Conservation (phyloP, 495 filamentous ascomycete genomes). For the Talaromyces stipitatus region DNA sequence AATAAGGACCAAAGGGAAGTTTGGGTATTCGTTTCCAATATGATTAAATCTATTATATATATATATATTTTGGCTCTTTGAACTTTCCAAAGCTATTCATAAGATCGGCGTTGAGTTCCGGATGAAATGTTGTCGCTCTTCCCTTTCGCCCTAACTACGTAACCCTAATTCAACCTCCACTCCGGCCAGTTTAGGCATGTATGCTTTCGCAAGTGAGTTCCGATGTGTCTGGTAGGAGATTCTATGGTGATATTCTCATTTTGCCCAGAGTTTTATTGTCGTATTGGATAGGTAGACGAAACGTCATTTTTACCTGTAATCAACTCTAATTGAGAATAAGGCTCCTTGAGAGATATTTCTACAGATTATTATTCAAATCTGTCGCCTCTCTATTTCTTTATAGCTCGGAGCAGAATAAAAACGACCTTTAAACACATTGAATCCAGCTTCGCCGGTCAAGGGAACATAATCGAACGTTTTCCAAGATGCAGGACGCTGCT, state of each 20-base stretch:
- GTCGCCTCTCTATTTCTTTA: not conserved
- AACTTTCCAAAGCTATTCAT: no score
- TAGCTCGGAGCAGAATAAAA: no score
- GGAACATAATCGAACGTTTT: not conserved
- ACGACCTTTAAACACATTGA: no score
- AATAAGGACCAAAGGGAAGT: no score
- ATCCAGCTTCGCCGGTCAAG: not conserved
- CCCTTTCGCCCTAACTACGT: no score
- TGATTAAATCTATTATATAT: no score
- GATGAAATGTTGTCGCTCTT: no score
- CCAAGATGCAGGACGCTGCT: conserved; percentile 3
- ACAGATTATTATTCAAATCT: not conserved
- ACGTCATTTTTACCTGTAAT: not conserved
- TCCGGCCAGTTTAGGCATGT: not conserved
- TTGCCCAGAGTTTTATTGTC: no score
- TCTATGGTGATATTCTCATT: no score
- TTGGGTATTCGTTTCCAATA: no score
- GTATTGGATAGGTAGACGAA: not conserved
- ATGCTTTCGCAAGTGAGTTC: not conserved
- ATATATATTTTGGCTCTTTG: no score
- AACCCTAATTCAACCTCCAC: not conserved
- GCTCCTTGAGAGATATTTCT: not conserved
- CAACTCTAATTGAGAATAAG: not conserved
- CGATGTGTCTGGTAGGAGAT: not conserved
- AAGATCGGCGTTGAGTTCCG: not conserved